Conservation (phyloP, 177 flowering plant genomes). For the Vitis hybrid region DNA sequence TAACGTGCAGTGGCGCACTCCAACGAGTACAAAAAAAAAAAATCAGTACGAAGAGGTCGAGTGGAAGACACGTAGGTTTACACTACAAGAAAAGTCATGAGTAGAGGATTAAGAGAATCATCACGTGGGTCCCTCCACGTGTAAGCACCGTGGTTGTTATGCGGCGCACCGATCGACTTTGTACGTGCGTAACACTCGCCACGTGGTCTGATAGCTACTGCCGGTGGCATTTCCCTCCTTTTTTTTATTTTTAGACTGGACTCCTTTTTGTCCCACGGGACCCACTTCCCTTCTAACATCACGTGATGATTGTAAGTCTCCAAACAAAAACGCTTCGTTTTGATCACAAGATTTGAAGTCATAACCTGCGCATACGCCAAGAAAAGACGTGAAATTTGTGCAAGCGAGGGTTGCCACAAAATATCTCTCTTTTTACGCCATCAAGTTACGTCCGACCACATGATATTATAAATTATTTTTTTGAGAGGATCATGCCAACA, state of each 20-base stretch:
- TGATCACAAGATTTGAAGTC: no score
- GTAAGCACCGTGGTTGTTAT: background rate
- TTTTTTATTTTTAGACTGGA: background rate
- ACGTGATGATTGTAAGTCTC: no score
- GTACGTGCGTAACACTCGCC: background rate
- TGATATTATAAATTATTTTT: no score
- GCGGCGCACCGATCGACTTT: background rate
- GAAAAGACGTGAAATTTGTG: no score
- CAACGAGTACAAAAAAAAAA: background rate
- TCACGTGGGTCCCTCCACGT: background rate
- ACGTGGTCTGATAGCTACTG: background rate
- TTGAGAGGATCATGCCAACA: no score
- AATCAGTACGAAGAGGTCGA: background rate
- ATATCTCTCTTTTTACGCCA: no score
- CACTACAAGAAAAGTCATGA: background rate
- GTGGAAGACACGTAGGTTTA: slow-evolving; percentile 1
- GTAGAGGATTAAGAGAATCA: background rate
- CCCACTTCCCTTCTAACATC: no score
- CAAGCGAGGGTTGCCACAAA: no score
- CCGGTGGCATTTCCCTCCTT: no score
- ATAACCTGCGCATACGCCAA: no score
- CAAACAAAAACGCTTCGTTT: no score
- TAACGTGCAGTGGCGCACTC: background rate
- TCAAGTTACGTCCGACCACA: no score
- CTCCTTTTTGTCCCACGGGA: background rate